A percentile compares a stretch with the other conserved stretches of the same genome.
phyloP scores from a whole-genome alignment of 2,329 filamentous ascomycete species.

The Scedosporium dehoogii region DNA sequence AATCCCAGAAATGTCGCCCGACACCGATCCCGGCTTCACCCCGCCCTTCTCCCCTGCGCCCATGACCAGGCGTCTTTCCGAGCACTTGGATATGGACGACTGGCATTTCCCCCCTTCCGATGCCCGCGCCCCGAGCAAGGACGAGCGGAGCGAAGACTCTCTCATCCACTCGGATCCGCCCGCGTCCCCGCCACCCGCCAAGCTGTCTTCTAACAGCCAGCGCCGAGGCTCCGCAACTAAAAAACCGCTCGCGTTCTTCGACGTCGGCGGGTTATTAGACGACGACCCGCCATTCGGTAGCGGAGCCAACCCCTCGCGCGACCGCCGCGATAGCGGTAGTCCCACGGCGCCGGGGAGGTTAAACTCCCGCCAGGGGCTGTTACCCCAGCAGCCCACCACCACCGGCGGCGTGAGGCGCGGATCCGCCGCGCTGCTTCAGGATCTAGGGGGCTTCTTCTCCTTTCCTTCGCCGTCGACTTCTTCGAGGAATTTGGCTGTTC shows the following conservation, averaged over 20 bases:
- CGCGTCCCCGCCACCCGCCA: slow-evolving; percentile 17
- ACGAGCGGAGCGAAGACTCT: slow-evolving; percentile 34
- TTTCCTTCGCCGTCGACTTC: not conserved
- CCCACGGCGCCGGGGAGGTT: slow-evolving; percentile 19
- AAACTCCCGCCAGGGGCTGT: slow-evolving; percentile 17
- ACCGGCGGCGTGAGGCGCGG: slow-evolving; percentile 38
- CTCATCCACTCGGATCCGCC: slow-evolving; percentile 26
- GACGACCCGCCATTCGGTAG: slow-evolving; percentile 25
- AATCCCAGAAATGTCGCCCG: slow-evolving; percentile 12
- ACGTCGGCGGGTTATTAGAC: slow-evolving; percentile 68
- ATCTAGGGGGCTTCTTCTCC: slow-evolving; percentile 39
- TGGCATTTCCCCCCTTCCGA: slow-evolving; percentile 34
- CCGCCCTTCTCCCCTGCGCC: slow-evolving; percentile 26
- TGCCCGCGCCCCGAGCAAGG: slow-evolving; percentile 24
- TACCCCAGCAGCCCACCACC: slow-evolving; percentile 30
- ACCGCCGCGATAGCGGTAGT: slow-evolving; percentile 18
- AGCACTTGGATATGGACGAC: slow-evolving; percentile 23
- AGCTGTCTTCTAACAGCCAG: slow-evolving; percentile 34
- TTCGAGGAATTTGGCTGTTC: not conserved
- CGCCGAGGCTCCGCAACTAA: slow-evolving; percentile 11
- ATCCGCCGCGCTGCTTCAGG: slow-evolving; percentile 48
- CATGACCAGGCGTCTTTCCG: slow-evolving; percentile 14
- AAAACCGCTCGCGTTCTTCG: slow-evolving; percentile 64
- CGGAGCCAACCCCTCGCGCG: slow-evolving; percentile 20
- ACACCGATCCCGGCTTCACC: slow-evolving; percentile 14